Conservation (phyloP, 2,329 filamentous ascomycete species). For the Emergomyces orientalis region DNA sequence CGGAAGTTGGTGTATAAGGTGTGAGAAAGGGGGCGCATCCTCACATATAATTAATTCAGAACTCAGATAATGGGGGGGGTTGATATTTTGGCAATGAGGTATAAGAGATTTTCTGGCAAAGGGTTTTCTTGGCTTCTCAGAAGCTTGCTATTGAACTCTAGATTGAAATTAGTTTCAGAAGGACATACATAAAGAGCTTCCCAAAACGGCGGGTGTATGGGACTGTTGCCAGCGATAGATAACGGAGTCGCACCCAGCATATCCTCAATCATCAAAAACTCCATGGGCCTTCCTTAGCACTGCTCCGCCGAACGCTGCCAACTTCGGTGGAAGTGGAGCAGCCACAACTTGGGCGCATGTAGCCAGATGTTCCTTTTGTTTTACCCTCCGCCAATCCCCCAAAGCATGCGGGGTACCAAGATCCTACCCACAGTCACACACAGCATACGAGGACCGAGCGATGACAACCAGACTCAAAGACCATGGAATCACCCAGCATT, state of each 20-base stretch:
- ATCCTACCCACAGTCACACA: constrained; percentile 3
- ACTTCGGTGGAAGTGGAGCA: not conserved
- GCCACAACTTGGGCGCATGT: not conserved
- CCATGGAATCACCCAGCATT: not conserved
- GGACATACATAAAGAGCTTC: too few relatives aligned
- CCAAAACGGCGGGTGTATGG: too few relatives aligned
- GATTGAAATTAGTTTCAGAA: too few relatives aligned
- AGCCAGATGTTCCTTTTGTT: not conserved
- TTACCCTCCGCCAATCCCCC: not conserved
- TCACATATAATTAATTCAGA: too few relatives aligned
- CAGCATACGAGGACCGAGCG: constrained; percentile 7
- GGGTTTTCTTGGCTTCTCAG: too few relatives aligned
- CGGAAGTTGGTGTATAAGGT: constrained; percentile 17
- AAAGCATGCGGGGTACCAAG: constrained; percentile 1
- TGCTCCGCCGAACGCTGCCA: not conserved
- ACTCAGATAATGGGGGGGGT: too few relatives aligned
- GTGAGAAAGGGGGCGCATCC: too few relatives aligned
- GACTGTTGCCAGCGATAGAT: too few relatives aligned
- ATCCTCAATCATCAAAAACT: constrained; percentile 10
- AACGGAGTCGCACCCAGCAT: too few relatives aligned
- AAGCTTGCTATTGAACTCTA: too few relatives aligned
- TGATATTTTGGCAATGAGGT: too few relatives aligned
- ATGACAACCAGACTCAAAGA: constrained; percentile 4
- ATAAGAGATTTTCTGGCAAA: too few relatives aligned
- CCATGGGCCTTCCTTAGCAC: constrained; percentile 7